These are phyloP conservation scores for Beta vulgaris DNA, from an alignment of 148 eudicot genomes.

Conservation along the genomic window DNA sequence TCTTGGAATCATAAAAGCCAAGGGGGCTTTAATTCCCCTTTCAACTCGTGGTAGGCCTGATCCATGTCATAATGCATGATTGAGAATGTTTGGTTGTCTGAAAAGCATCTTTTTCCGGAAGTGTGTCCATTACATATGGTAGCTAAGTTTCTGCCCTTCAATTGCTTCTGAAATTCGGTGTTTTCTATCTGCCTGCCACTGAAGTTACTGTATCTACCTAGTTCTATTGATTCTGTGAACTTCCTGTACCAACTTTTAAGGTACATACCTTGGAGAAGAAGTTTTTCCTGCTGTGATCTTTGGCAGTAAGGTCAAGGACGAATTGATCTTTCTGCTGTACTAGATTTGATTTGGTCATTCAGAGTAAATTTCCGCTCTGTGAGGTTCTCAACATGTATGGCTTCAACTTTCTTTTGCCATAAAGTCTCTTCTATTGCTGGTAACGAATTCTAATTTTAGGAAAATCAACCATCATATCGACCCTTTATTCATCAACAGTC, in stretches of 20 bases:
- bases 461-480: not conserved
- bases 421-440: not conserved
- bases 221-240: slow-evolving; percentile 12
- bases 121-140: not conserved
- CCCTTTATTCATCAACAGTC: not conserved
- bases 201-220: slow-evolving; percentile 5
- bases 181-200: slow-evolving; percentile 6
- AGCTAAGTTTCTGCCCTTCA: not conserved
- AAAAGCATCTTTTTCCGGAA: slow-evolving; percentile 9
- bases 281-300: not conserved
- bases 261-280: not conserved
- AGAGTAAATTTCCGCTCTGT: not conserved
- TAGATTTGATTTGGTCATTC: slow-evolving; percentile 4
- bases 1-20: not conserved
- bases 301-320: not conserved
- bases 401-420: not conserved
- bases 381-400: not conserved
- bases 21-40: slow-evolving; percentile 7
- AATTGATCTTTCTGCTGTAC: not conserved
- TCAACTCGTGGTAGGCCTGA: slow-evolving; percentile 11
- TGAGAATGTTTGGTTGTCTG: slow-evolving; percentile 13
- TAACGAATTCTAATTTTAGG: not conserved
- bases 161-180: slow-evolving; percentile 16
- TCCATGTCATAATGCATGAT: slow-evolving; percentile 17
- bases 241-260: slow-evolving; percentile 14